phyloP scores from a whole-genome alignment of 2,329 filamentous ascomycete genomes.

The Alternaria ventricosa region DNA sequence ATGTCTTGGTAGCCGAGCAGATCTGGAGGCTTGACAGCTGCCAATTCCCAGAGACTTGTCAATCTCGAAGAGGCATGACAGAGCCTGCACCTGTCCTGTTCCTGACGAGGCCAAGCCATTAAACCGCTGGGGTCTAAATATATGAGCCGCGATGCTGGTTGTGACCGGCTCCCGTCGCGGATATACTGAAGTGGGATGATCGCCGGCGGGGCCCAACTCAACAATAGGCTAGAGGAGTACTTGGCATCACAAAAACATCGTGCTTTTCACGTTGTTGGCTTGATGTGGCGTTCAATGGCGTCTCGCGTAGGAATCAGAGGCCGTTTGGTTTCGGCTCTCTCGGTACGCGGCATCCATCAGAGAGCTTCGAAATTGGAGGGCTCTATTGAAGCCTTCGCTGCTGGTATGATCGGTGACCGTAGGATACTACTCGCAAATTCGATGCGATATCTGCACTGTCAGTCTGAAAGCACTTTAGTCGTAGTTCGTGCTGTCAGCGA shows the following conservation, averaged over 20 bases:
- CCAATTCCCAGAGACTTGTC: neutral
- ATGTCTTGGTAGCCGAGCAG: neutral
- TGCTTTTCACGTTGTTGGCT: neutral
- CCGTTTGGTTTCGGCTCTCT: neutral
- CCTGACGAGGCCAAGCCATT: slow-evolving; percentile 16
- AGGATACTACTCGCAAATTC: neutral
- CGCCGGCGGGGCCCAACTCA: slow-evolving; percentile 15
- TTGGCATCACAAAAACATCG: slow-evolving; percentile 1
- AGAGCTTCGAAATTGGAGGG: neutral
- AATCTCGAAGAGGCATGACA: neutral
- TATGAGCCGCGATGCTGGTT: slow-evolving; percentile 14
- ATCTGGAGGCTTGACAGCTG: neutral
- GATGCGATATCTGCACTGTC: neutral
- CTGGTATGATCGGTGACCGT: neutral
- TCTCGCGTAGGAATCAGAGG: slow-evolving; percentile 3
- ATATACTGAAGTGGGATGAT: slow-evolving; percentile 14
- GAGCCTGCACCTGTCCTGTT: neutral
- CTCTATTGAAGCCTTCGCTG: neutral
- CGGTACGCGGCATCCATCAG: neutral
- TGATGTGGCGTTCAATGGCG: slow-evolving; percentile 2
- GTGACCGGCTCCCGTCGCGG: slow-evolving; percentile 17
- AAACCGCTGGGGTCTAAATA: slow-evolving; percentile 22
- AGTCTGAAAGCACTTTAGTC: neutral
- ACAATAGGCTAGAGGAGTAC: neutral
- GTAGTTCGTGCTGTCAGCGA: neutral